Conservation (phyloP, 257 asterid genomes). For the Gardenia jasminoides region DNA sequence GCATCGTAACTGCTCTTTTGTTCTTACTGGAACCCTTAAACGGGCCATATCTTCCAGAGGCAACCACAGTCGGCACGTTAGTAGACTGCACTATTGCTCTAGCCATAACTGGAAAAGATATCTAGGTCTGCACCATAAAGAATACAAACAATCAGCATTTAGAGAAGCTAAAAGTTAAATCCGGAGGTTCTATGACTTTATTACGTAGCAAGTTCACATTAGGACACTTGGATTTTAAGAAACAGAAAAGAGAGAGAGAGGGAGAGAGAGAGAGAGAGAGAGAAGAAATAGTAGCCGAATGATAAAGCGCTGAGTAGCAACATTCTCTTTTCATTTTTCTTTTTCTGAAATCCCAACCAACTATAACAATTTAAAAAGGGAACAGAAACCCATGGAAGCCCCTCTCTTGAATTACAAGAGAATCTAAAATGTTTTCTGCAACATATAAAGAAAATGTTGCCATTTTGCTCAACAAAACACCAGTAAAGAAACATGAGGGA, state of each 20-base stretch:
- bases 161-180: neutral
- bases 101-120: constrained; percentile 57
- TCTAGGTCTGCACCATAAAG: constrained; percentile 32
- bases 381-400: neutral
- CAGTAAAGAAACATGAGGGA: neutral
- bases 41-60: constrained; percentile 46
- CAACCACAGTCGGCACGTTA: constrained; percentile 54
- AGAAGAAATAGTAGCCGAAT: neutral
- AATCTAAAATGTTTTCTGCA: neutral
- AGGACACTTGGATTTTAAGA: neutral
- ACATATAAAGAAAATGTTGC: neutral
- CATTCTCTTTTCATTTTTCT: neutral
- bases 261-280: too few relatives aligned
- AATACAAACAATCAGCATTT: neutral
- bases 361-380: neutral
- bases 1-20: constrained; percentile 49
- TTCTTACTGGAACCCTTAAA: constrained; percentile 47
- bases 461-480: neutral
- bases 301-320: neutral
- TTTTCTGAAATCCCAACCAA: neutral
- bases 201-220: neutral
- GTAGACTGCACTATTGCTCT: constrained; percentile 65
- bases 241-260: too few relatives aligned
- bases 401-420: neutral
- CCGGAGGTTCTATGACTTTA: neutral